Evolutionary conservation across 139 green algal species (phyloP).

Genomic region (Volvox africanus): DNA sequence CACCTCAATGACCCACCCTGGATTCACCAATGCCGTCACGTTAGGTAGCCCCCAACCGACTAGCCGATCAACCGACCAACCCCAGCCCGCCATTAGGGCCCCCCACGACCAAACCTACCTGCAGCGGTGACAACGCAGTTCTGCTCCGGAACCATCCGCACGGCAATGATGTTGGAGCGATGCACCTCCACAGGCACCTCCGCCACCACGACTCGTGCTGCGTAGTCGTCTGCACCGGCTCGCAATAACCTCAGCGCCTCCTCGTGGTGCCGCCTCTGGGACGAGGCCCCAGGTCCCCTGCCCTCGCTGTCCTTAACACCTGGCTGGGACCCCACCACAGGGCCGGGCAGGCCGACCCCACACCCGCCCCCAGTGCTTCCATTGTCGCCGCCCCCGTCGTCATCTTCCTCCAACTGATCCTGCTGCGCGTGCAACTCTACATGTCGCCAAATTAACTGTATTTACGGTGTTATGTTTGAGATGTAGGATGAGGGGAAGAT

Average conservation of each 20-base stretch:
- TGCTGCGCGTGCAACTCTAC: conserved; percentile 43
- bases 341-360: background rate
- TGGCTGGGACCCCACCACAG: too few relatives aligned
- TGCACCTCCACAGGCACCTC: conserved; percentile 1
- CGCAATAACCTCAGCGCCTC: conserved; percentile 41
- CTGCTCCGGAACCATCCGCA: conserved; percentile 40
- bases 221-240: background rate
- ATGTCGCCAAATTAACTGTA: conserved; percentile 65
- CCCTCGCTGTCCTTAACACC: background rate
- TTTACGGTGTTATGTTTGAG: too few relatives aligned
- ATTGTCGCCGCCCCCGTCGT: background rate
- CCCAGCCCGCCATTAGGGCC: too few relatives aligned
- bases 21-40: too few relatives aligned
- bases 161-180: conserved; percentile 32
- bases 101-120: background rate
- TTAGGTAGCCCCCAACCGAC: background rate
- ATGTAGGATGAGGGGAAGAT: background rate
- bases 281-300: background rate
- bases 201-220: background rate
- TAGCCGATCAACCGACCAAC: background rate
- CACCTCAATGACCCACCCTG: too few relatives aligned
- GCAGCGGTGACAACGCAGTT: background rate
- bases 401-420: background rate
- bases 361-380: too few relatives aligned
- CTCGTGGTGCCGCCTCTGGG: background rate